Evolutionary conservation across 768 basidiomycete genomes (phyloP), one percentile per base, ranked within the genome.

Genomic region (Boletus rubroflammeus): DNA sequence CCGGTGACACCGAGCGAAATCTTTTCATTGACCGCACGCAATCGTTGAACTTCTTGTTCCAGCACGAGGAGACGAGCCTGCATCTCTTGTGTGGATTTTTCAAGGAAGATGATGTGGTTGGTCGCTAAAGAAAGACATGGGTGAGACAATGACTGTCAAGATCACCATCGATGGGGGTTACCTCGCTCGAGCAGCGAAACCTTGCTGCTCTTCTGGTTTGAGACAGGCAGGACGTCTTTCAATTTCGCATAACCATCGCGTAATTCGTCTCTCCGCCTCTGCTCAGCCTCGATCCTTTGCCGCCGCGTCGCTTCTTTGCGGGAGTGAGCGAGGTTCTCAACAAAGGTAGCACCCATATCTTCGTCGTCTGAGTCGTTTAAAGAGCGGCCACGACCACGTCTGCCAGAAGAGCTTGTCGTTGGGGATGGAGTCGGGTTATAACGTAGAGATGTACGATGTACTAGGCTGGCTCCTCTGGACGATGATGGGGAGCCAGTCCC

Each of bases 121-220:
- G 90, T 90, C 25, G 90, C 90, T 92, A 53, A 51, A 58, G 41
- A 23, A 42, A 54, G 47, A 43, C 21, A 32, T n/a, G 55, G 28
- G 40, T 55, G 61, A 62, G 67, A 49, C 5, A 13, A 51, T 8
- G 55, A 50, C 8, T 3, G 31, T 32, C 47, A 41, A 34, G 46
- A 54, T 32, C 40, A 42, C 19, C 38, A 59, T 15, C 29, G 51
- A 53, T 45, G 57, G 46, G 49, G 66, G 80, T 55, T 64, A 92
- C 91, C 90, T 81, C 93, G 80, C 73, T 94, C 93, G 52, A 95
- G 76, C 53, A 94, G 73, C 25, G 88, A 90, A 17, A 93, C 89
- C 68, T 95, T 95, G 75, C 89, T 92, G 69, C 87, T 86, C 75
- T 93, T 91, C 77, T 93, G 90, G 72, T 91, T 93, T 13, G 88